These are phyloP conservation scores for Dysphania ambrosioides DNA, from an alignment of 148 eudicot genomes.

Conservation along the genomic window DNA sequence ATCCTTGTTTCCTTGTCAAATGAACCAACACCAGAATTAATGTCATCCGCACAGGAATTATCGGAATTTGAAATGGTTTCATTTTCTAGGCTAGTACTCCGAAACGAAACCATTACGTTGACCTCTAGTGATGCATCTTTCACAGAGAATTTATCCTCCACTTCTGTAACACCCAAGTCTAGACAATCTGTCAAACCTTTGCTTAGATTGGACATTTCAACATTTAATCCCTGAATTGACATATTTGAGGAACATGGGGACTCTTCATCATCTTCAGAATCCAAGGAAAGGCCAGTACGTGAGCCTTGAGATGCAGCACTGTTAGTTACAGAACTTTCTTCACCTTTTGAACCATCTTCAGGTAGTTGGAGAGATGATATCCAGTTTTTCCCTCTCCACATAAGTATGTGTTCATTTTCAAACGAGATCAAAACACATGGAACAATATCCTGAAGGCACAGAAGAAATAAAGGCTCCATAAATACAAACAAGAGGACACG, in stretches of 20 bases:
- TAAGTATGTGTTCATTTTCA: constrained; percentile 79
- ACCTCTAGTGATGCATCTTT: constrained; percentile 24
- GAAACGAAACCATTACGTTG: constrained; percentile 15
- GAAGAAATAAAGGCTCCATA: not conserved
- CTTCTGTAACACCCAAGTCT: constrained; percentile 20
- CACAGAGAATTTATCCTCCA: constrained; percentile 8
- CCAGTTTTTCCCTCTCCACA: constrained; percentile 96
- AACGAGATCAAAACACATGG: constrained; percentile 86
- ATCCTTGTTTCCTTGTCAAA: not conserved
- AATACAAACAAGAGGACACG: constrained; percentile 10
- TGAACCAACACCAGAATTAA: not conserved
- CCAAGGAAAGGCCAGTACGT: constrained; percentile 4
- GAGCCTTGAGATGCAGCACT: constrained; percentile 22
- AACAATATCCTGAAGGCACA: constrained; percentile 68
- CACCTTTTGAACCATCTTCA: constrained; percentile 19
- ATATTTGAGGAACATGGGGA: constrained; percentile 19
- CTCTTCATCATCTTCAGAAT: constrained; percentile 35
- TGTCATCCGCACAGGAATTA: not conserved
- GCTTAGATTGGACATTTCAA: constrained; percentile 25
- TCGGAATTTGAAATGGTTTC: constrained; percentile 10
- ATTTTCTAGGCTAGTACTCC: constrained; percentile 10
- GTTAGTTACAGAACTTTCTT: constrained; percentile 31
- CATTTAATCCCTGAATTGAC: constrained; percentile 8
- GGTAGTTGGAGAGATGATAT: constrained; percentile 43
- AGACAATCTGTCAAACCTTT: constrained; percentile 18